Percentiles rank a stretch among this genome's conserved stretches.
Evolutionary conservation across 2,329 filamentous ascomycete species (phyloP).

Genomic region (Stemphylium vesicarium): DNA sequence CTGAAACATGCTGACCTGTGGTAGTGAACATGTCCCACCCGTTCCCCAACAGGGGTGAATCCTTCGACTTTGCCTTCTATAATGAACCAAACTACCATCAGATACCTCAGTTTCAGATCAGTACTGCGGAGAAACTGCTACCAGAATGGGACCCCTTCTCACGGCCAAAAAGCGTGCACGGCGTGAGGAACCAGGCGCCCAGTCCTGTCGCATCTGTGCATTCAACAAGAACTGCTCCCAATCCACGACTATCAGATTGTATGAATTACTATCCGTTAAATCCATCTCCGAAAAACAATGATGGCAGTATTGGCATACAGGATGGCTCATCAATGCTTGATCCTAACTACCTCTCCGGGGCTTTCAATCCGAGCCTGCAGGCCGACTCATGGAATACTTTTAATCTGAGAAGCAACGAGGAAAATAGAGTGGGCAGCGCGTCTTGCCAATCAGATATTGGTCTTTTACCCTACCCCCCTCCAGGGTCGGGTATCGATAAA

Average conservation of each 20-base stretch:
- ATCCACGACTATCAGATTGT: slow-evolving; percentile 4
- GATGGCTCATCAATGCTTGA: slow-evolving; percentile 21
- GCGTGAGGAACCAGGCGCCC: slow-evolving; percentile 11
- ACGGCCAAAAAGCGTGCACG: slow-evolving; percentile 19
- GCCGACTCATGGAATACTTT: slow-evolving; percentile 40
- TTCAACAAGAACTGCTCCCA: slow-evolving; percentile 18
- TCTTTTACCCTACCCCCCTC: slow-evolving; percentile 25
- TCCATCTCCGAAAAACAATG: slow-evolving; percentile 3
- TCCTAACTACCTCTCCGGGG: slow-evolving; percentile 8
- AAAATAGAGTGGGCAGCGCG: slow-evolving; percentile 2
- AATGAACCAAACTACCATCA: slow-evolving; percentile 22
- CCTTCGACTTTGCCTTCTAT: slow-evolving; percentile 23
- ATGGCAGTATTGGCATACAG: slow-evolving; percentile 16
- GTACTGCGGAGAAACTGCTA: slow-evolving; percentile 1
- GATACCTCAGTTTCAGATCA: slow-evolving; percentile 15
- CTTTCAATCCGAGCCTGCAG: slow-evolving; percentile 16
- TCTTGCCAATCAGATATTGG: slow-evolving; percentile 18
- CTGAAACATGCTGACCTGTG: slow-evolving; percentile 29
- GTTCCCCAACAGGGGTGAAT: slow-evolving; percentile 23
- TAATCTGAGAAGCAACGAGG: slow-evolving; percentile 22
- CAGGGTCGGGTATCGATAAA: slow-evolving; percentile 33
- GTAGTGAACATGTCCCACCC: slow-evolving; percentile 38
- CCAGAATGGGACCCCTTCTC: slow-evolving; percentile 27
- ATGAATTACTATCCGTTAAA: slow-evolving; percentile 14
- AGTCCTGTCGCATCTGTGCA: slow-evolving; percentile 26